Evolutionary conservation across 1,139 yeast species (phyloP), one percentile per base, ranked within the genome.

Genomic region (Hansenula anomala): DNA sequence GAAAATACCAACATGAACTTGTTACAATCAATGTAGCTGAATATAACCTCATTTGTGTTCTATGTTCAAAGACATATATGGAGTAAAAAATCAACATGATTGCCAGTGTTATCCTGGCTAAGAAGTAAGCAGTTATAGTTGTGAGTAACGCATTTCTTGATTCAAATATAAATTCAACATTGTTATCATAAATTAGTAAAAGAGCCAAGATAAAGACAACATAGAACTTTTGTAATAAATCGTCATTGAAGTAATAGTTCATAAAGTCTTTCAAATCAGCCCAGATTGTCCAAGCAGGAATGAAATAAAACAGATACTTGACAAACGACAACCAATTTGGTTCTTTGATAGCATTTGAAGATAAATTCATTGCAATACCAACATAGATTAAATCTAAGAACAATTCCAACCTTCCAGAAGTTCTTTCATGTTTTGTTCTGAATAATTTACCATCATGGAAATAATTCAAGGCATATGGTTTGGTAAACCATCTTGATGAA

Each of bases 281-380:
- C 86, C 87, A 80, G 20, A 80, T 74, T 23, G 71, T 71, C 76
- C 80, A 80, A 13, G 78, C 71, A 0, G 84, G 85, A 17, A 74
- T 44, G 45, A 79, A 79, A 5, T 76, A 58, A 33, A 80, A 52
- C n/a, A 76, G 47, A 48, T 78, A 79, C 47, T 69, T 67, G 33
- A 75, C 59, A 25, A 78, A 57, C 0, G 78, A 63, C 4, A 55
- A 56, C 30, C 80, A 80, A 28, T 69, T 58, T 16, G 80, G 78
- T 18, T 68, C 56, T 42, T 71, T 75, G 12, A 75, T 66, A 0
- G 82, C 83, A 35, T 60, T 60, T 3, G 75, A 69, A 0, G 86
- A 85, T 40, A 78, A 60, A 44, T 75, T 76, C 26, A 84, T 77
- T 26, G 78, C 75, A 37, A 80, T 73, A 4, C 84, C 86, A 47